Evolutionary conservation across 192 early-diverging fungal genomes (phyloP).

Genomic region (Rhizoclosmatium sp.): DNA sequence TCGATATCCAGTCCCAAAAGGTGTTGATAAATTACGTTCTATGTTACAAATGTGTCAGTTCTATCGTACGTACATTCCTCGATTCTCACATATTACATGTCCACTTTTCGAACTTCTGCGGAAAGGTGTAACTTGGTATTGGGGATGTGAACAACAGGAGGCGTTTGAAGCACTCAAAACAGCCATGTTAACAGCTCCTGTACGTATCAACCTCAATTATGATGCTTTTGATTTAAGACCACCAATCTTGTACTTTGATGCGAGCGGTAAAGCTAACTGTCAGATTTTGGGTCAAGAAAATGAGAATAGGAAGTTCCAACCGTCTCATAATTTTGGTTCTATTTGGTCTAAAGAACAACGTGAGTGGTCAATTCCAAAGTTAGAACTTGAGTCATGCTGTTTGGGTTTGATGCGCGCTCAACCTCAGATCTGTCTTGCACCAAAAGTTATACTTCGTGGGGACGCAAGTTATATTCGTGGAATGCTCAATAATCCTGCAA

Average conservation of each 20-base stretch:
- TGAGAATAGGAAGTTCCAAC: neutral
- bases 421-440: neutral
- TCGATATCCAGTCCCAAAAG: neutral
- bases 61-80: neutral
- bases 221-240: neutral
- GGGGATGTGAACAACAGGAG: neutral
- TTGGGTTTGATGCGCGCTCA: neutral
- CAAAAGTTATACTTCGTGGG: neutral
- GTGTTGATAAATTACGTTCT: neutral
- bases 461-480: neutral
- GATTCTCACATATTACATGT: neutral
- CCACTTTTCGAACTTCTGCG: neutral
- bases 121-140: constrained; percentile 1
- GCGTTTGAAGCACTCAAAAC: neutral
- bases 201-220: neutral
- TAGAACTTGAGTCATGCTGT: neutral
- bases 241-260: neutral
- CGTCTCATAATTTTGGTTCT: neutral
- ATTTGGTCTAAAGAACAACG: neutral
- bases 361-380: neutral
- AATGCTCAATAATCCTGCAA: constrained; percentile 7
- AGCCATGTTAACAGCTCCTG: neutral
- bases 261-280: neutral
- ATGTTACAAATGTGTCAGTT: neutral
- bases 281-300: neutral